A percentile compares a stretch with the other conserved stretches of the same genome.
phyloP scores from a whole-genome alignment of 306 rosid species.

The Psophocarpus tetragonolobus region DNA sequence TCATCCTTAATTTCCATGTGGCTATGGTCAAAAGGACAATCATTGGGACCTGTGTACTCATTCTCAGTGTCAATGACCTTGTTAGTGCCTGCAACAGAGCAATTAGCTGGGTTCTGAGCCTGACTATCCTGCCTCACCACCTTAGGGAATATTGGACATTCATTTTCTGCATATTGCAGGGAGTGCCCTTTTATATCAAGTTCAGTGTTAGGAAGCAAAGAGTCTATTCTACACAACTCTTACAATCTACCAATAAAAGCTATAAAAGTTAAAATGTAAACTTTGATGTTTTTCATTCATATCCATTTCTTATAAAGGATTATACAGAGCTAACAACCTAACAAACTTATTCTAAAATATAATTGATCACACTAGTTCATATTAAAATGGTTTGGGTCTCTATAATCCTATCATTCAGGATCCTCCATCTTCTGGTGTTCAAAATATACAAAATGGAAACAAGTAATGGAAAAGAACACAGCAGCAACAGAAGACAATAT shows the following conservation, averaged over 20 bases:
- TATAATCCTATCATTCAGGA: too few species aligned
- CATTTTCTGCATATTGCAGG: slow-evolving; percentile 19
- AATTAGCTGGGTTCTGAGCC: slow-evolving; percentile 28
- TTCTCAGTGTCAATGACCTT: slow-evolving; percentile 34
- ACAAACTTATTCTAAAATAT: too few species aligned
- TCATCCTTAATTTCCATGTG: slow-evolving; percentile 43
- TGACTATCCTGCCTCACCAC: slow-evolving; percentile 32
- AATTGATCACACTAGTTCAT: too few species aligned
- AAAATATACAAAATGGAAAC: background rate
- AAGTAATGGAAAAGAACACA: background rate
- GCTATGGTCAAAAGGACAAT: slow-evolving; percentile 33
- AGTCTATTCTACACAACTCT: too few species aligned
- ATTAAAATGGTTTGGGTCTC: too few species aligned
- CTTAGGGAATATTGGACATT: slow-evolving; percentile 33
- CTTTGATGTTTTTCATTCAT: too few species aligned
- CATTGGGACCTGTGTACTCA: slow-evolving; percentile 32
- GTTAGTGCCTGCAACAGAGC: slow-evolving; percentile 29
- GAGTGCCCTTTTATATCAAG: slow-evolving; percentile 30
- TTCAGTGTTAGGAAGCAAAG: too few species aligned
- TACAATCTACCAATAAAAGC: too few species aligned
- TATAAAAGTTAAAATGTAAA: too few species aligned
- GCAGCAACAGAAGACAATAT: slow-evolving; percentile 17
- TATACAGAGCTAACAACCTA: too few species aligned
- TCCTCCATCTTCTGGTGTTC: slow-evolving; percentile 42
- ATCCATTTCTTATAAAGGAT: too few species aligned